Evolutionary conservation across 2,329 filamentous ascomycete species (phyloP).

Genomic region (Alternaria sp.): DNA sequence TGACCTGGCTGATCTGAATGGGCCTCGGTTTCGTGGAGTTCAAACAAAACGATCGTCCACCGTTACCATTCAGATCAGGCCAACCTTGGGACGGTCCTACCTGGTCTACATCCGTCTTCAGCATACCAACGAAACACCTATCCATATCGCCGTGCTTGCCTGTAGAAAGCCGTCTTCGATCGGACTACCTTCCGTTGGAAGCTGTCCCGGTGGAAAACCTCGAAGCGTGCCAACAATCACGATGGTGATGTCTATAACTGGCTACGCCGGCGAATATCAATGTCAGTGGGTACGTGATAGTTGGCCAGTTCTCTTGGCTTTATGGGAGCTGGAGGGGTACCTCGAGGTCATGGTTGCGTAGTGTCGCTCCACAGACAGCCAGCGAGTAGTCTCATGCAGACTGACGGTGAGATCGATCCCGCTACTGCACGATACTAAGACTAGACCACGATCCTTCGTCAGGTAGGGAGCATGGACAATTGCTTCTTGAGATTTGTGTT

Average conservation of each 20-base stretch:
- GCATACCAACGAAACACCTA: constrained; percentile 3
- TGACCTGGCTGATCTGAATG: constrained; percentile 6
- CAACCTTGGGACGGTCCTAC: constrained; percentile 3
- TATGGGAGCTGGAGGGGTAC: constrained; percentile 4
- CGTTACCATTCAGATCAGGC: background rate
- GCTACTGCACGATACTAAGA: constrained; percentile 14
- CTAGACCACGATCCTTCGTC: constrained; percentile 1
- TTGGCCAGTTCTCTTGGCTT: constrained; percentile 1
- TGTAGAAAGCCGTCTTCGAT: background rate
- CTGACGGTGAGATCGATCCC: constrained; percentile 9
- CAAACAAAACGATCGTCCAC: constrained; percentile 1
- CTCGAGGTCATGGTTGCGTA: constrained; percentile 7
- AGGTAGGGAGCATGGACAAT: constrained; percentile 1
- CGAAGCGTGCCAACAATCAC: constrained; percentile 2
- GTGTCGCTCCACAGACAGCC: constrained; percentile 1
- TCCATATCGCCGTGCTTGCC: constrained; percentile 13
- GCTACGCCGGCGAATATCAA: background rate
- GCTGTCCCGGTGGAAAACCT: constrained; percentile 6
- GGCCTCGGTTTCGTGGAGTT: constrained; percentile 8
- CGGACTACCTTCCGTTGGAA: constrained; percentile 9
- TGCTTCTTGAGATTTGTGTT: constrained; percentile 5
- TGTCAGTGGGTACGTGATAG: background rate
- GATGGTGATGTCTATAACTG: constrained; percentile 1
- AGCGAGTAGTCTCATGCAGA: background rate
- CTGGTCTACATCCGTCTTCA: constrained; percentile 4